Conservation (phyloP, 306 rosid genomes). For the Cucurbita maxima region DNA sequence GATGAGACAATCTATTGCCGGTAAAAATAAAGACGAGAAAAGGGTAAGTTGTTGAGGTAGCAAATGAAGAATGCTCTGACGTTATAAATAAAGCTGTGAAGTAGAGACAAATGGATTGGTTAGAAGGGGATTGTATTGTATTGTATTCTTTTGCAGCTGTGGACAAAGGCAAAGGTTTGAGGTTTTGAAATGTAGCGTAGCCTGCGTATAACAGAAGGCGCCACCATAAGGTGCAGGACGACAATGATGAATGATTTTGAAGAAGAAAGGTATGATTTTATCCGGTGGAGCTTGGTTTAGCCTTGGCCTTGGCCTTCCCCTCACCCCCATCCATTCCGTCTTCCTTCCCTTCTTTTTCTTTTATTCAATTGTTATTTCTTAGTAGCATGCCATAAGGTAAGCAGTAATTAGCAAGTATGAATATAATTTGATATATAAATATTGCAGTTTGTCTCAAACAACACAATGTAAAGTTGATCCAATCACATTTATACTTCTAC, state of each 20-base stretch:
- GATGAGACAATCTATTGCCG: neutral
- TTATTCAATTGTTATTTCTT: neutral
- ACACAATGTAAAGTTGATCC: conserved; percentile 1
- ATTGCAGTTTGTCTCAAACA: neutral
- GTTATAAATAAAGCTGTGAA: neutral
- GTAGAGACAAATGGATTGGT: neutral
- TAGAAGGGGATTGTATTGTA: neutral
- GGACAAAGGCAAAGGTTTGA: neutral
- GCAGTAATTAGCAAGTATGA: neutral
- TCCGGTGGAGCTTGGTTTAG: neutral
- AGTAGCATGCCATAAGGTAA: neutral
- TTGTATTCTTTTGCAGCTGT: neutral
- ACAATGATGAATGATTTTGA: neutral
- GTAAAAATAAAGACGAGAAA: neutral
- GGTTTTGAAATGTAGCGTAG: neutral
- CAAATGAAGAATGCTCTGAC: neutral
- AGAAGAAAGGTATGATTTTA: neutral
- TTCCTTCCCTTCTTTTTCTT: neutral
- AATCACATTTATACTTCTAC: conserved; percentile 1
- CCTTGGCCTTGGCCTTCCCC: neutral
- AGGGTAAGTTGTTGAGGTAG: neutral
- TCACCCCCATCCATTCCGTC: neutral
- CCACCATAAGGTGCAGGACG: neutral
- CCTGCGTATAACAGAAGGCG: neutral
- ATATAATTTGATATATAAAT: neutral